Conservation (phyloP, 139 green algal species). For the Chlorella sp. region DNA sequence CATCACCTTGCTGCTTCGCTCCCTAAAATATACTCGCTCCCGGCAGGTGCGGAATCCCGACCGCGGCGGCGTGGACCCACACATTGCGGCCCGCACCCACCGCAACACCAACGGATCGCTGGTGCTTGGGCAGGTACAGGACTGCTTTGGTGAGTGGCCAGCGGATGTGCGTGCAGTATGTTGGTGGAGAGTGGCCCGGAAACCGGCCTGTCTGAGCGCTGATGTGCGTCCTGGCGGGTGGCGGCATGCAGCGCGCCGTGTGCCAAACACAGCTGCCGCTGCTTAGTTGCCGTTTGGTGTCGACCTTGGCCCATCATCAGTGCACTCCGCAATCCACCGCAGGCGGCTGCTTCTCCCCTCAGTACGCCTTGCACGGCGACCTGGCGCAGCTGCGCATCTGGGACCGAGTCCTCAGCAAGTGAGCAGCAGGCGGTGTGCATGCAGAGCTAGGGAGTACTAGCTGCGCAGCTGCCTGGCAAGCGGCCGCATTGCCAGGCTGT, state of each 20-base stretch:
- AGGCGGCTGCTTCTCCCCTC: slow-evolving; percentile 78
- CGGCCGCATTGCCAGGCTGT: too few species aligned
- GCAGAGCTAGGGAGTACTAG: too few species aligned
- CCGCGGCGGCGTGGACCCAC: slow-evolving; percentile 66
- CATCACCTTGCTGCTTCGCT: background rate
- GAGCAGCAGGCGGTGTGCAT: too few species aligned
- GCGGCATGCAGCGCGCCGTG: too few species aligned
- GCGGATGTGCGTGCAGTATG: background rate
- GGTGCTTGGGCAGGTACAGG: slow-evolving; percentile 83
- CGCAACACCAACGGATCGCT: slow-evolving; percentile 64
- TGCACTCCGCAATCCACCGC: background rate
- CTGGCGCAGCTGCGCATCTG: slow-evolving; percentile 81
- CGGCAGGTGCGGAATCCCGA: slow-evolving; percentile 37
- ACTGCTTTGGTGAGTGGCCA: slow-evolving; percentile 58
- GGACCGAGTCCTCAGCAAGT: slow-evolving; percentile 59
- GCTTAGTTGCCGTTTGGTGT: background rate
- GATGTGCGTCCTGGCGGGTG: too few species aligned
- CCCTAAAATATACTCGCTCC: too few species aligned
- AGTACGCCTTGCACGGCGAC: slow-evolving; percentile 67
- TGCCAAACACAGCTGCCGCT: too few species aligned
- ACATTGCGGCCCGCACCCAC: slow-evolving; percentile 52
- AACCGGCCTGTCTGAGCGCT: too few species aligned
- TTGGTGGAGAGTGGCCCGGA: background rate
- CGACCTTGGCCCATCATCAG: background rate
- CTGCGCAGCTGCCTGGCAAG: too few species aligned